Conservation (phyloP, 768 basidiomycete species). For the Cystoderma amianthinum region DNA sequence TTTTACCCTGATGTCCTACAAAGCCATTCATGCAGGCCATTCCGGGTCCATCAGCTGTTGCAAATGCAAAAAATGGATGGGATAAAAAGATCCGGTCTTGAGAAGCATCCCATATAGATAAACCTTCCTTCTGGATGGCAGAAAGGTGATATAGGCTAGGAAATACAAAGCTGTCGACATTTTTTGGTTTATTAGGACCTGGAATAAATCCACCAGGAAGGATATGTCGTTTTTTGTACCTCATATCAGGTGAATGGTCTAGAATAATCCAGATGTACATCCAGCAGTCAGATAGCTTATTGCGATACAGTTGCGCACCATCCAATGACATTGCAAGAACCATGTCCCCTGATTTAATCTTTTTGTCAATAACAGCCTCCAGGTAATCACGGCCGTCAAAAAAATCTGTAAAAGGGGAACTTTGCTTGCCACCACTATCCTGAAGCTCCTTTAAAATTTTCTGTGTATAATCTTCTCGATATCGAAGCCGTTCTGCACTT, state of each 20-base stretch:
- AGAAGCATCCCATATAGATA: too few relatives aligned
- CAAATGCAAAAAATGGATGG: too few relatives aligned
- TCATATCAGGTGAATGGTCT: constrained; percentile 15
- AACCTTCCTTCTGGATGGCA: background rate
- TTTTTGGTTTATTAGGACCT: too few relatives aligned
- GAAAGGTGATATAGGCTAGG: background rate
- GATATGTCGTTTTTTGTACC: constrained; percentile 16
- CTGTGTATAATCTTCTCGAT: constrained; percentile 9
- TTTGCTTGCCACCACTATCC: constrained; percentile 2
- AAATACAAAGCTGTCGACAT: constrained; percentile 16
- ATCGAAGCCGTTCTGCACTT: constrained; percentile 19
- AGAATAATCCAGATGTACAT: constrained; percentile 33
- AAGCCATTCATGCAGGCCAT: too few relatives aligned
- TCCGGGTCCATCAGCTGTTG: too few relatives aligned
- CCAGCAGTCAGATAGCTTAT: constrained; percentile 35
- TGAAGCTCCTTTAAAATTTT: constrained; percentile 13
- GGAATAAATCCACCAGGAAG: constrained; percentile 19
- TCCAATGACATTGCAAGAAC: constrained; percentile 25
- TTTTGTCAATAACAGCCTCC: constrained; percentile 7
- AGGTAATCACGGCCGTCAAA: constrained; percentile 22
- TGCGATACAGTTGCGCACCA: too few relatives aligned
- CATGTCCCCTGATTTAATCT: constrained; percentile 22
- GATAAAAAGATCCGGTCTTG: too few relatives aligned
- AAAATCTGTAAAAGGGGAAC: constrained; percentile 19
- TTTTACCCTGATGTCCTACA: too few relatives aligned